These are phyloP conservation scores for Trichoderma atrobrunneum DNA, from an alignment of 2,329 filamentous ascomycete genomes.

Conservation along the genomic window DNA sequence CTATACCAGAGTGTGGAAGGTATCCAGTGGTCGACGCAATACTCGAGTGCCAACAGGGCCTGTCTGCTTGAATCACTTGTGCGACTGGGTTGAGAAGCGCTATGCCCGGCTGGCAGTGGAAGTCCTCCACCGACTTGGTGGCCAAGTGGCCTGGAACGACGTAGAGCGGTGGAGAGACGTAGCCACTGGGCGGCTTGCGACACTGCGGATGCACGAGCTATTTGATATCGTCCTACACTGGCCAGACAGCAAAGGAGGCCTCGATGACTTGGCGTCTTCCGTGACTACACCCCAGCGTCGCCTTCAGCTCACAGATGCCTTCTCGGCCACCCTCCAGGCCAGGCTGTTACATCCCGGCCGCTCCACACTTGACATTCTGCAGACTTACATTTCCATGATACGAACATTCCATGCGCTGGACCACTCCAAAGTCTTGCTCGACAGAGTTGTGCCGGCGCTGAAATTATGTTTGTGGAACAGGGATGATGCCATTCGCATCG, in stretches of 20 bases:
- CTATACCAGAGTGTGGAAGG: slow-evolving; percentile 61
- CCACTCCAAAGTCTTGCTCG: slow-evolving; percentile 72
- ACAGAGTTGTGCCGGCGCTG: slow-evolving; percentile 69
- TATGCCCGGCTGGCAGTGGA: slow-evolving; percentile 64
- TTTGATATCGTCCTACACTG: slow-evolving; percentile 78
- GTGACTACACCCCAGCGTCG: slow-evolving; percentile 67
- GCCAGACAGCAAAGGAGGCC: slow-evolving; percentile 67
- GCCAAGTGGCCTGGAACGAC: slow-evolving; percentile 50
- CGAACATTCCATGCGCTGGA: slow-evolving; percentile 73
- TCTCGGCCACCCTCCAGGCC: slow-evolving; percentile 62
- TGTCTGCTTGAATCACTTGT: slow-evolving; percentile 57
- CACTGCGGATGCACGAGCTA: slow-evolving; percentile 66
- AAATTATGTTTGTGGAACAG: slow-evolving; percentile 74
- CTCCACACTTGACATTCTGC: slow-evolving; percentile 72
- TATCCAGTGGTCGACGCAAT: slow-evolving; percentile 24
- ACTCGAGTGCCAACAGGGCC: slow-evolving; percentile 34
- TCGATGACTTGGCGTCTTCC: slow-evolving; percentile 70
- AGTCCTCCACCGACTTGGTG: slow-evolving; percentile 51
- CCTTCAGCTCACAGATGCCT: slow-evolving; percentile 66
- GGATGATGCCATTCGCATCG: slow-evolving; percentile 74
- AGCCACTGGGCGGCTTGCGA: slow-evolving; percentile 65
- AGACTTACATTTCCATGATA: slow-evolving; percentile 77
- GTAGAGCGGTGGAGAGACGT: slow-evolving; percentile 69
- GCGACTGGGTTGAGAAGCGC: slow-evolving; percentile 65
- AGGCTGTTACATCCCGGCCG: slow-evolving; percentile 72